phyloP scores from a whole-genome alignment of 441 rosid genomes.

The Populus hybrid region DNA sequence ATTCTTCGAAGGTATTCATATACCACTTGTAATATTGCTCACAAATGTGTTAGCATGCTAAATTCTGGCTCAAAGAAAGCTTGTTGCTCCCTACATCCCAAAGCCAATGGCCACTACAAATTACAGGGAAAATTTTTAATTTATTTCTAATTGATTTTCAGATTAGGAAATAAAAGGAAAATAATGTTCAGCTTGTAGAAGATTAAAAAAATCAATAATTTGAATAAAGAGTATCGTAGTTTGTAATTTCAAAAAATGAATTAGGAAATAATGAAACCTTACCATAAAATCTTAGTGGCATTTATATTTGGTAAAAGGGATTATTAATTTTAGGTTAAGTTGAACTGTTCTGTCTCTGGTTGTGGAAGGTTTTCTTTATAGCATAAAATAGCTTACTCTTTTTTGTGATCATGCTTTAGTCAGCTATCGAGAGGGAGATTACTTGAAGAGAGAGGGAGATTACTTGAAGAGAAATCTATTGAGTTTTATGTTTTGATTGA shows the following conservation, averaged over 20 bases:
- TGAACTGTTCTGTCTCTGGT: background rate
- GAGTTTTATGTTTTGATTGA: background rate
- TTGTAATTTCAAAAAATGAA: too few species aligned
- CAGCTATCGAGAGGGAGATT: background rate
- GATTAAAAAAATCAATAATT: background rate
- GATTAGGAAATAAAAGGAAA: background rate
- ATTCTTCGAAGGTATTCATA: slow-evolving; percentile 28
- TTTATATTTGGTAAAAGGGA: background rate
- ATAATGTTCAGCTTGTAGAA: background rate
- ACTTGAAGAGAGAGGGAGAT: too few species aligned
- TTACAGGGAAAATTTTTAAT: background rate
- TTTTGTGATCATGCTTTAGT: background rate
- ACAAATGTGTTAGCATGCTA: background rate
- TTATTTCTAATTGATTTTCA: background rate
- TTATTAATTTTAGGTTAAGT: background rate
- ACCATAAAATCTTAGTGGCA: background rate
- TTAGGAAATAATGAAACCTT: background rate
- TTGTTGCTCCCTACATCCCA: background rate
- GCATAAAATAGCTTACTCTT: background rate
- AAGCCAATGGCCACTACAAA: background rate
- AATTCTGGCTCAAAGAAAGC: background rate
- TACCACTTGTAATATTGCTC: background rate
- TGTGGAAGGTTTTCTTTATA: background rate
- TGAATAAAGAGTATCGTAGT: background rate
- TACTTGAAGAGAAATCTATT: too few species aligned